phyloP scores from a whole-genome alignment of 2,329 filamentous ascomycete species.

The Colletotrichum coccodes region DNA sequence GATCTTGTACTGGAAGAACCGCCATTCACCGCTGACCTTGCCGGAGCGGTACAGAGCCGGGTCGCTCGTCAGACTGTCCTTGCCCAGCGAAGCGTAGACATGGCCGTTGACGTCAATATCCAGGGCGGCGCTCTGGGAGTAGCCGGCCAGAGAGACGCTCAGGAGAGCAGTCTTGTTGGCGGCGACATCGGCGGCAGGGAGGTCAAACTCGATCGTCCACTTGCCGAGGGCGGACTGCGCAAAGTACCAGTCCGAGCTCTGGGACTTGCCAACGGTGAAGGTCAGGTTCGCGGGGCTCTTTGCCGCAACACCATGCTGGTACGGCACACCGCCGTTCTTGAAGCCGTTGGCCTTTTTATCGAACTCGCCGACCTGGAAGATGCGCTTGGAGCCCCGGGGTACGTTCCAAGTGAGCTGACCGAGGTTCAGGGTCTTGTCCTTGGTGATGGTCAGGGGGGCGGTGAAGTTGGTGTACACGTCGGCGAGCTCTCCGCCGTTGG shows the following conservation, averaged over 20 bases:
- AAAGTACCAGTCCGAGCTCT: slow-evolving; percentile 54
- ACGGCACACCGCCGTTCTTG: slow-evolving; percentile 48
- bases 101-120: slow-evolving; percentile 26
- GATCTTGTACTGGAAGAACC: slow-evolving; percentile 26
- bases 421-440: slow-evolving; percentile 35
- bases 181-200: background rate
- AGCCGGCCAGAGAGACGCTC: slow-evolving; percentile 51
- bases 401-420: slow-evolving; percentile 21
- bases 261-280: slow-evolving; percentile 48
- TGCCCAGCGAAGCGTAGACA: slow-evolving; percentile 23
- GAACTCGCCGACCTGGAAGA: slow-evolving; percentile 57
- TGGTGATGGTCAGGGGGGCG: slow-evolving; percentile 44
- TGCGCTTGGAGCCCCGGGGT: slow-evolving; percentile 34
- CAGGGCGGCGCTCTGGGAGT: slow-evolving; percentile 38
- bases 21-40: slow-evolving; percentile 30
- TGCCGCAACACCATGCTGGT: slow-evolving; percentile 51
- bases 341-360: slow-evolving; percentile 55
- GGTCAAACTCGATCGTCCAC: slow-evolving; percentile 40
- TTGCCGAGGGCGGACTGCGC: slow-evolving; percentile 47
- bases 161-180: slow-evolving; percentile 41
- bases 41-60: slow-evolving; percentile 29
- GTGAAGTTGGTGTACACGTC: slow-evolving; percentile 54
- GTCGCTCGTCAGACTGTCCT: slow-evolving; percentile 23
- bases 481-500: slow-evolving; percentile 50
- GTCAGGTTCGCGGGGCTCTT: slow-evolving; percentile 53